phyloP scores from a whole-genome alignment of 257 asterid species.

The Solanum chaucha region DNA sequence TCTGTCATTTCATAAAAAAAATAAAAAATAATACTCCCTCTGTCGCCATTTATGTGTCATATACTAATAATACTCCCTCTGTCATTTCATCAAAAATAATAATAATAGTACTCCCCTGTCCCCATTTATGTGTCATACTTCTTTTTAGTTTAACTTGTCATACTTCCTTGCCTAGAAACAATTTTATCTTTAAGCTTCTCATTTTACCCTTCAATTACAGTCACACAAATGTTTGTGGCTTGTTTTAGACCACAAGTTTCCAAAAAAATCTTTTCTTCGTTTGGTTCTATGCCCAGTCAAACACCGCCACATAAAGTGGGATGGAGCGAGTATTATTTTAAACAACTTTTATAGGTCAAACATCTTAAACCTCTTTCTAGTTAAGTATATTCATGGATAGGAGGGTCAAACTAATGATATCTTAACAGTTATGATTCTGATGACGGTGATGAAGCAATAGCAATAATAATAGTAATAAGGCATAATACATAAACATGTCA shows the following conservation, averaged over 20 bases:
- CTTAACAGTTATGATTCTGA: neutral
- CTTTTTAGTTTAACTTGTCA: neutral
- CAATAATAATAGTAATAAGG: too few species aligned
- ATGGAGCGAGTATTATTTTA: neutral
- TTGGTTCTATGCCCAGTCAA: neutral
- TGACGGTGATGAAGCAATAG: neutral
- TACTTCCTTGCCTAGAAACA: neutral
- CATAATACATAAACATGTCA: too few species aligned
- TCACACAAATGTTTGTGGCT: neutral
- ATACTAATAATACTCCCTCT: too few species aligned
- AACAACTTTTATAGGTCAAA: neutral
- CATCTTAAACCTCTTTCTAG: neutral
- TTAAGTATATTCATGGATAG: neutral
- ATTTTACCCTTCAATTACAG: neutral
- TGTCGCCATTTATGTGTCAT: neutral
- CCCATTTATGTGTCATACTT: neutral
- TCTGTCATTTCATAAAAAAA: too few species aligned
- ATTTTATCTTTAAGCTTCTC: neutral
- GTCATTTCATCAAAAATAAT: too few species aligned
- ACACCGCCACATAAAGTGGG: neutral
- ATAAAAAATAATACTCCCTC: neutral
- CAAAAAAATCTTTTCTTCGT: neutral
- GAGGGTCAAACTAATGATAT: neutral
- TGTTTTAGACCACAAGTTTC: neutral
- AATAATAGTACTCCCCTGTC: too few species aligned